A percentile compares a stretch with the other conserved stretches of the same genome.
Conservation (phyloP, 768 basidiomycete species). For the Paxillus ammoniavirescens region DNA sequence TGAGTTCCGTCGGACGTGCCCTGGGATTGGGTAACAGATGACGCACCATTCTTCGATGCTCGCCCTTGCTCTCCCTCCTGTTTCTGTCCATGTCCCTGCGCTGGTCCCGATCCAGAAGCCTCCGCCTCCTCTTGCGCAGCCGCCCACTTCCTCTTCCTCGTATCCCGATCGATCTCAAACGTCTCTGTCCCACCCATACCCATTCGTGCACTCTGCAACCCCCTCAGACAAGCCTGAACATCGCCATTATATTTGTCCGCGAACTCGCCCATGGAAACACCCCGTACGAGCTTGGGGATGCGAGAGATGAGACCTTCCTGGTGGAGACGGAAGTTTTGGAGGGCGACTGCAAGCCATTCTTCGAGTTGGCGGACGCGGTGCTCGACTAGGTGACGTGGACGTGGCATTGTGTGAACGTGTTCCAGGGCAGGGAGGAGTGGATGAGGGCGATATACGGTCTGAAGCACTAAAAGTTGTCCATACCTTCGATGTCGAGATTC, state of each 20-base stretch:
- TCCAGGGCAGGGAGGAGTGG: neutral
- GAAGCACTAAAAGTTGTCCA: conserved; percentile 3
- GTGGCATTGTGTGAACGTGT: neutral
- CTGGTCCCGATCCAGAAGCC: conserved; percentile 34
- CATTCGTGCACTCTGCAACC: conserved; percentile 63
- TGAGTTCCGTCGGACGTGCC: conserved; percentile 1
- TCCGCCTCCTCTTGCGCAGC: conserved; percentile 57
- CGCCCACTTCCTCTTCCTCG: conserved; percentile 77
- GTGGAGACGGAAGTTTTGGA: conserved; percentile 72
- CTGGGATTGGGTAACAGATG: neutral
- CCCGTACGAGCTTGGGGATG: conserved; percentile 72
- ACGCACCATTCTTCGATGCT: conserved; percentile 60
- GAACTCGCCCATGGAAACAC: conserved; percentile 75
- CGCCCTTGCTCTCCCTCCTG: conserved; percentile 39
- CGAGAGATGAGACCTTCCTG: conserved; percentile 73
- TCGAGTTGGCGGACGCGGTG: conserved; percentile 74
- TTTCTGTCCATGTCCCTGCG: neutral
- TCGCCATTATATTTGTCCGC: conserved; percentile 77
- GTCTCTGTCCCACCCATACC: conserved; percentile 44
- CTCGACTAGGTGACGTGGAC: conserved; percentile 46
- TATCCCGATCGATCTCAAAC: conserved; percentile 62
- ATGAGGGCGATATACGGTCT: neutral
- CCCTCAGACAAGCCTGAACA: conserved; percentile 67
- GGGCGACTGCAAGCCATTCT: conserved; percentile 69
- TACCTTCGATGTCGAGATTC: conserved; percentile 82